These are phyloP conservation scores for Rhizopus microsporus DNA, from an alignment of 371 early-diverging fungal species.

Conservation along the genomic window DNA sequence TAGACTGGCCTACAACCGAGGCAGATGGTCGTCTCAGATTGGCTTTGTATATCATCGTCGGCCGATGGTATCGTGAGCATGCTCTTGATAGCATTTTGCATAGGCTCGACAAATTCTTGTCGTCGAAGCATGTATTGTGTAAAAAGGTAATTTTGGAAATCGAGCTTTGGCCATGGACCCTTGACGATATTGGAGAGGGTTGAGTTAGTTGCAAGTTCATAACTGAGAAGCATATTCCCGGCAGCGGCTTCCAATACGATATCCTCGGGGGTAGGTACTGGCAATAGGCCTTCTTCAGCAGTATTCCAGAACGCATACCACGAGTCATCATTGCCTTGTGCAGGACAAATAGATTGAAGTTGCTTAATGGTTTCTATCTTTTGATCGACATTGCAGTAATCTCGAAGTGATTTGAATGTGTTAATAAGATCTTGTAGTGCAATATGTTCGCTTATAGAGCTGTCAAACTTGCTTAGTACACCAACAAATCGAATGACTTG, in stretches of 20 bases:
- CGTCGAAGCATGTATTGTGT: conserved; percentile 33
- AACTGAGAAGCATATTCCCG: neutral
- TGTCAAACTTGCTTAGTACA: neutral
- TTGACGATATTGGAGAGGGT: conserved; percentile 8
- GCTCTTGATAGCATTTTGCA: conserved; percentile 13
- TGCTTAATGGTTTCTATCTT: neutral
- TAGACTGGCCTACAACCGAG: neutral
- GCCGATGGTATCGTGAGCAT: neutral
- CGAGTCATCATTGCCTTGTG: neutral
- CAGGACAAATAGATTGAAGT: neutral
- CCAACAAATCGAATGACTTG: neutral
- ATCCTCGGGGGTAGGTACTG: conserved; percentile 8
- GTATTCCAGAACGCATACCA: neutral
- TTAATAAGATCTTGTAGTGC: neutral
- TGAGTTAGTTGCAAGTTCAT: conserved; percentile 4
- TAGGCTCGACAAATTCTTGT: conserved; percentile 30
- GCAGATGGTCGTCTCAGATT: neutral
- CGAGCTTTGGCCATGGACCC: conserved; percentile 18
- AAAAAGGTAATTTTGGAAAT: conserved; percentile 22
- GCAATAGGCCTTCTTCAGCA: neutral
- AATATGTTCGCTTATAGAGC: conserved; percentile 1
- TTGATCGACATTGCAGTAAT: neutral
- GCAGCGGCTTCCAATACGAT: conserved; percentile 10
- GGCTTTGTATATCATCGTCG: neutral
- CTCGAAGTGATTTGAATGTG: neutral